Percentiles rank a stretch among this genome's conserved stretches.
These are phyloP conservation scores for Neurospora tetrasperma DNA, from an alignment of 495 filamentous ascomycete species.

Conservation along the genomic window DNA sequence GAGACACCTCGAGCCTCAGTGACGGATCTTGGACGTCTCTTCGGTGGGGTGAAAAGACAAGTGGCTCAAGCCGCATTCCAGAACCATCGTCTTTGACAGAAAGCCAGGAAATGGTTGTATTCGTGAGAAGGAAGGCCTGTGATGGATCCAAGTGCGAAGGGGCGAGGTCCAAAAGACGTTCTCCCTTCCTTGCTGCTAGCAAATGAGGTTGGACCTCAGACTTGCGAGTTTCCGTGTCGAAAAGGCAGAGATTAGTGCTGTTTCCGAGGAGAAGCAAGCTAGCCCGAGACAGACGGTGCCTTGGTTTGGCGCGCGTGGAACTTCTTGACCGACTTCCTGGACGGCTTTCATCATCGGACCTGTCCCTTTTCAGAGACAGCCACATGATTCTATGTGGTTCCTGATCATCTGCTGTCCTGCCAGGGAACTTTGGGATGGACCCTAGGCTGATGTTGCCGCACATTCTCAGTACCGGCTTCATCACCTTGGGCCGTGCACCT, in stretches of 20 bases:
- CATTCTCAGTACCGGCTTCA: slow-evolving; percentile 15
- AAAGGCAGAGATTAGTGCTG: slow-evolving; percentile 9
- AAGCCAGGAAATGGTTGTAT: slow-evolving; percentile 27
- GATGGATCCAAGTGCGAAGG: slow-evolving; percentile 34
- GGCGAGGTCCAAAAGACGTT: slow-evolving; percentile 45
- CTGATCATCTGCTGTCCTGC: background rate
- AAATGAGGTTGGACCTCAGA: background rate
- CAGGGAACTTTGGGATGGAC: slow-evolving; percentile 9
- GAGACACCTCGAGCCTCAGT: slow-evolving; percentile 26
- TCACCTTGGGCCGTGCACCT: slow-evolving; percentile 26
- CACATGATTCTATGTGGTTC: slow-evolving; percentile 13
- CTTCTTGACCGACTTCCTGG: background rate
- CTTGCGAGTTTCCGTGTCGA: slow-evolving; percentile 8
- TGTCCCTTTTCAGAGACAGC: slow-evolving; percentile 5
- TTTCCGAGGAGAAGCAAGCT: slow-evolving; percentile 15
- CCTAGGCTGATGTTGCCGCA: slow-evolving; percentile 18
- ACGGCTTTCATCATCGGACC: background rate
- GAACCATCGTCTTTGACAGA: slow-evolving; percentile 2
- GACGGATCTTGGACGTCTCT: slow-evolving; percentile 26
- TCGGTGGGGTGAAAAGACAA: slow-evolving; percentile 38
- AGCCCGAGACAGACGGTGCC: background rate
- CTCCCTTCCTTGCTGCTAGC: slow-evolving; percentile 4
- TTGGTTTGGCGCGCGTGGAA: background rate
- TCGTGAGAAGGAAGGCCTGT: slow-evolving; percentile 49
- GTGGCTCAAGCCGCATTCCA: slow-evolving; percentile 12